Evolutionary conservation across 164 flowering plant genomes (phyloP).

Genomic region (Macadamia integrifolia): DNA sequence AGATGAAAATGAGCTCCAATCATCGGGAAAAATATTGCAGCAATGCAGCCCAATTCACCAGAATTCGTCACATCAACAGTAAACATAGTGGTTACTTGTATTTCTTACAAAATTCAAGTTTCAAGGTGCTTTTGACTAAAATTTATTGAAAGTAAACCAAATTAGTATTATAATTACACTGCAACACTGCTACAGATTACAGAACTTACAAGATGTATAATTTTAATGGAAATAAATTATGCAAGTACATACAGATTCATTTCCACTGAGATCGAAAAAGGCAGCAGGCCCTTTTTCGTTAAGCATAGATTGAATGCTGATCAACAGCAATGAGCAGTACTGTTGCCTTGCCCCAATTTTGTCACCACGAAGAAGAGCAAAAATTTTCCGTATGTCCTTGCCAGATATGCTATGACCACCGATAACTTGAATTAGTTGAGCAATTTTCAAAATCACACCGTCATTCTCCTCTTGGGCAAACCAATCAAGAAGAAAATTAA

Average conservation of each 20-base stretch:
- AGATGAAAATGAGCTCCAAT: too few relatives aligned
- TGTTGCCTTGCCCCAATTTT: conserved; percentile 53
- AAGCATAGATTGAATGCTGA: conserved; percentile 71
- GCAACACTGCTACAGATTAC: too few relatives aligned
- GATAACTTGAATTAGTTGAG: conserved; percentile 73
- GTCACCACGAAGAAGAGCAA: conserved; percentile 81
- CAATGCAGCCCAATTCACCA: too few relatives aligned
- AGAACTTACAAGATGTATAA: background rate
- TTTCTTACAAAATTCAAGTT: too few relatives aligned
- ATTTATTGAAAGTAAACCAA: too few relatives aligned
- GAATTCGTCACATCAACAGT: too few relatives aligned
- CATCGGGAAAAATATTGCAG: too few relatives aligned
- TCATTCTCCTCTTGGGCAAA: conserved; percentile 64
- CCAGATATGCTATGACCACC: conserved; percentile 99
- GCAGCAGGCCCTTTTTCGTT: conserved; percentile 96
- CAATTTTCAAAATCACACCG: conserved; percentile 51
- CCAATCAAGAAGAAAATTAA: conserved; percentile 94
- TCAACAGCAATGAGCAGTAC: conserved; percentile 65
- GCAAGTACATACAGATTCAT: conserved; percentile 67
- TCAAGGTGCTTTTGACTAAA: too few relatives aligned
- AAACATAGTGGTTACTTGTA: too few relatives aligned
- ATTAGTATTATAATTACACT: too few relatives aligned
- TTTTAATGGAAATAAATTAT: background rate
- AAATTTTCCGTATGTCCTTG: conserved; percentile 92
- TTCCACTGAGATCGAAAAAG: conserved; percentile 81